Conservation (phyloP, 73 alveolate species). For the Paramecium tetraurelia region DNA sequence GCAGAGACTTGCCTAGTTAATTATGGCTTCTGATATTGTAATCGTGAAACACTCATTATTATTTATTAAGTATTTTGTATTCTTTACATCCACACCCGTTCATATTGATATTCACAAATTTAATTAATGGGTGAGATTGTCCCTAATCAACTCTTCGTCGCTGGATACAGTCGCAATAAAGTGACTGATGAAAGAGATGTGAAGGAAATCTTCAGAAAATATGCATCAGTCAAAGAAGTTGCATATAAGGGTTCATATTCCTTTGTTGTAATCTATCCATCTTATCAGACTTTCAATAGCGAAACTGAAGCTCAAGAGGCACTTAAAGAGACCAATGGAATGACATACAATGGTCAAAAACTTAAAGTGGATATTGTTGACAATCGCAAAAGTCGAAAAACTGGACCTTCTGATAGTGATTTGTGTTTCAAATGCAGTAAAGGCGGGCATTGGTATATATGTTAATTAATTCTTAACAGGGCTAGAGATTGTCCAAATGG, state of each 20-base stretch:
- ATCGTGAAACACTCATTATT: constrained; percentile 24
- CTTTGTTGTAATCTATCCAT: not conserved
- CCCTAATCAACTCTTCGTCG: constrained; percentile 22
- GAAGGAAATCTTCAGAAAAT: constrained; percentile 6
- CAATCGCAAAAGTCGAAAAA: constrained; percentile 5
- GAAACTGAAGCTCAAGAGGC: constrained; percentile 17
- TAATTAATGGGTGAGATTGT: constrained; percentile 34
- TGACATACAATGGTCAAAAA: not conserved
- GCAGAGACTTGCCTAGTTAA: not conserved
- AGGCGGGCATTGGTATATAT: constrained; percentile 8
- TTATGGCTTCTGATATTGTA: not conserved
- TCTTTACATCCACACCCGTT: not conserved
- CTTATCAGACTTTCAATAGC: not conserved
- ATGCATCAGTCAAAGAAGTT: constrained; percentile 1
- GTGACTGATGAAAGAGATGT: constrained; percentile 17
- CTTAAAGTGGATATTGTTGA: constrained; percentile 28
- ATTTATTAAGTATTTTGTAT: not conserved
- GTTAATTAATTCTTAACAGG: not conserved
- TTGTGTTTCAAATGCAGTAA: constrained; percentile 24
- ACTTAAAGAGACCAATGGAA: not conserved
- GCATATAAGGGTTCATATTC: constrained; percentile 6
- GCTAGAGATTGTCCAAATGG: constrained; percentile 34
- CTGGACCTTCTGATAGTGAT: constrained; percentile 7
- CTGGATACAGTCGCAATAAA: constrained; percentile 9
- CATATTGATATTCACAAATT: not conserved